Evolutionary conservation across 495 filamentous ascomycete species (phyloP).

Genomic region (Neurospora terricola): DNA sequence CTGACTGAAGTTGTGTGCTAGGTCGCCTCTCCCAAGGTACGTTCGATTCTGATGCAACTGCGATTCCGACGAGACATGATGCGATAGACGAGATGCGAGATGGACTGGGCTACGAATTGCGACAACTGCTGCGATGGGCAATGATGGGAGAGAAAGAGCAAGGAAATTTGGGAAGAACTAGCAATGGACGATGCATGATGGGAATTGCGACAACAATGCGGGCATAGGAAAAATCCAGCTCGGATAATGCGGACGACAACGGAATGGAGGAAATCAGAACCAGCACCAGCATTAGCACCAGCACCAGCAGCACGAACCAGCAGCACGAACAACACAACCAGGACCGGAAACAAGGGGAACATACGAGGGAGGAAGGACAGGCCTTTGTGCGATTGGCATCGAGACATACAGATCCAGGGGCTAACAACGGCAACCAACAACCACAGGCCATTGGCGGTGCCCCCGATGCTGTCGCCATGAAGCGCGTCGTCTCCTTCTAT

Average conservation of each 20-base stretch:
- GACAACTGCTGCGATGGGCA: neutral
- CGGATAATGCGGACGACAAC: neutral
- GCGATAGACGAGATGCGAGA: neutral
- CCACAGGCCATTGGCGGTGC: conserved; percentile 76
- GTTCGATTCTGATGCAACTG: conserved; percentile 25
- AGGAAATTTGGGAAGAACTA: neutral
- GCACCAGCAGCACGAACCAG: neutral
- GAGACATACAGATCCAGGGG: conserved; percentile 1
- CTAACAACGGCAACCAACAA: conserved; percentile 15
- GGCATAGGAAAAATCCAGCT: neutral
- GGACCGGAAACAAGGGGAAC: neutral
- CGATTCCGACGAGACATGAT: neutral
- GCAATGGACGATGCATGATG: neutral
- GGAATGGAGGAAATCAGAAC: neutral
- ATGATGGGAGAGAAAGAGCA: neutral
- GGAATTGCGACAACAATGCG: neutral
- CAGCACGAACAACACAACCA: neutral
- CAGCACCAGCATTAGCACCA: neutral
- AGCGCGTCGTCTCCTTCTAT: conserved; percentile 95
- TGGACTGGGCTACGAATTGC: neutral
- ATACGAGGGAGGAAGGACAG: neutral
- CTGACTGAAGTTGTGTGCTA: conserved; percentile 21
- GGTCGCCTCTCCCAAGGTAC: conserved; percentile 87
- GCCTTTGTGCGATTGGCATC: neutral
- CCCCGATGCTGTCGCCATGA: conserved; percentile 91